These are phyloP conservation scores for Anisodus acutangulus DNA, from an alignment of 257 asterid species.

Conservation along the genomic window DNA sequence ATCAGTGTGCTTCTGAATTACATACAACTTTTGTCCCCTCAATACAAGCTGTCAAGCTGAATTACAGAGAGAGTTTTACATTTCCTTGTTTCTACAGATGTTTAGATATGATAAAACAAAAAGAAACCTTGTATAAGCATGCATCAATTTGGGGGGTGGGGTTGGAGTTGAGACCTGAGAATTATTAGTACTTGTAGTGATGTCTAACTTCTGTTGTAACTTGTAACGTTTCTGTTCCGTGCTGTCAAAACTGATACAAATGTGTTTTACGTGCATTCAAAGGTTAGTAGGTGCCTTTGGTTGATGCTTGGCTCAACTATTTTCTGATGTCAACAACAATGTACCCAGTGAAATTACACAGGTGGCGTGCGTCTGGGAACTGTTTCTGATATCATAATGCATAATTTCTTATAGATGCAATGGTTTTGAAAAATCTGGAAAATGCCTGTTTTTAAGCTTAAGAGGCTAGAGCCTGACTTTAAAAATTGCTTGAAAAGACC, in stretches of 20 bases:
- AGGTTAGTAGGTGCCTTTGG: not conserved
- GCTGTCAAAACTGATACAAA: not conserved
- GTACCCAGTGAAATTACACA: too few relatives aligned
- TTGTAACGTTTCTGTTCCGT: not conserved
- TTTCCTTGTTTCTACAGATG: not conserved
- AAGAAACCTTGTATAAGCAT: not conserved
- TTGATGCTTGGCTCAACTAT: not conserved
- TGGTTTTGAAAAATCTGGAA: not conserved
- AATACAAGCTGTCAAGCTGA: not conserved
- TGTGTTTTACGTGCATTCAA: not conserved
- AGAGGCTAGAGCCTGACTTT: not conserved
- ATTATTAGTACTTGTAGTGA: not conserved
- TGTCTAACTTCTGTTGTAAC: not conserved
- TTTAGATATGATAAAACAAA: not conserved
- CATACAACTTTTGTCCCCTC: not conserved
- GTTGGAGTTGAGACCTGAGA: not conserved
- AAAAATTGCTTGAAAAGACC: too few relatives aligned
- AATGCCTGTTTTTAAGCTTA: not conserved
- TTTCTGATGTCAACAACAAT: not conserved
- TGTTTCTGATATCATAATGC: not conserved
- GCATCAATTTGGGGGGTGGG: not conserved
- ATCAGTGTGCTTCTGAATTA: not conserved
- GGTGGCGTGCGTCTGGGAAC: too few relatives aligned
- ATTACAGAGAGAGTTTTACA: not conserved
- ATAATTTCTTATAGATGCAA: not conserved